These are phyloP conservation scores for Cutaneotrichosporon dermatis DNA, from an alignment of 1,284 basidiomycete species.

Conservation along the genomic window DNA sequence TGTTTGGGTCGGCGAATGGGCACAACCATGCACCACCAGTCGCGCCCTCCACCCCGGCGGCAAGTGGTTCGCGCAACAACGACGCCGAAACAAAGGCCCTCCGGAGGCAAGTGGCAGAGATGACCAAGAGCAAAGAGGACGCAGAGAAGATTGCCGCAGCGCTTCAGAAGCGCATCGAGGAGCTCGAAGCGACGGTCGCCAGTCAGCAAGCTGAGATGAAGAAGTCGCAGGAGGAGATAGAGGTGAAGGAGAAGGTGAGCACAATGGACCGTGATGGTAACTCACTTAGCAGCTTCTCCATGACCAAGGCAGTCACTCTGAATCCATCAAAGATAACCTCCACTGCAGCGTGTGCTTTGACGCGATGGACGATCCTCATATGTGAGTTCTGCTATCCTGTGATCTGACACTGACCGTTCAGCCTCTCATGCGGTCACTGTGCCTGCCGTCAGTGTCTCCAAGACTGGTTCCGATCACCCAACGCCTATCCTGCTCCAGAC, in stretches of 20 bases:
- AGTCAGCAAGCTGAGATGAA: conserved; percentile 17
- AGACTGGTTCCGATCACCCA: conserved; percentile 41
- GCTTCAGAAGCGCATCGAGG: conserved; percentile 9
- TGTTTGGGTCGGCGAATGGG: not conserved
- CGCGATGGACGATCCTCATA: conserved; percentile 40
- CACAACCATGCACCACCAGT: not conserved
- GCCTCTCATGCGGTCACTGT: conserved; percentile 45
- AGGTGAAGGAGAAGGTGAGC: conserved; percentile 12
- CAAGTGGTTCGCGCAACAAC: not conserved
- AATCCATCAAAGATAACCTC: conserved; percentile 33
- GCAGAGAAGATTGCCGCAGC: not conserved
- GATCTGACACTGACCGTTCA: conserved; percentile 17
- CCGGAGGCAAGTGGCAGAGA: not conserved
- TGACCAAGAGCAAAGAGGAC: conserved; percentile 8
- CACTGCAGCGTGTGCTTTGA: conserved; percentile 44
- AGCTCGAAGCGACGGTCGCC: conserved; percentile 4
- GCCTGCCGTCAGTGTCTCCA: conserved; percentile 42
- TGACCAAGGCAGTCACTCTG: conserved; percentile 26
- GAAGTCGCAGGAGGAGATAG: conserved; percentile 4
- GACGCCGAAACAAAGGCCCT: not conserved
- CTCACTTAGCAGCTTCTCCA: conserved; percentile 13
- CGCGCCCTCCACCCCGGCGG: not conserved
- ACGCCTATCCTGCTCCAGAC: conserved; percentile 29
- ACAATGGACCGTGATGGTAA: not conserved
- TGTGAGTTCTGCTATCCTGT: conserved; percentile 27